Conservation (phyloP, 768 basidiomycete genomes). For the Podaxis pistillaris region DNA sequence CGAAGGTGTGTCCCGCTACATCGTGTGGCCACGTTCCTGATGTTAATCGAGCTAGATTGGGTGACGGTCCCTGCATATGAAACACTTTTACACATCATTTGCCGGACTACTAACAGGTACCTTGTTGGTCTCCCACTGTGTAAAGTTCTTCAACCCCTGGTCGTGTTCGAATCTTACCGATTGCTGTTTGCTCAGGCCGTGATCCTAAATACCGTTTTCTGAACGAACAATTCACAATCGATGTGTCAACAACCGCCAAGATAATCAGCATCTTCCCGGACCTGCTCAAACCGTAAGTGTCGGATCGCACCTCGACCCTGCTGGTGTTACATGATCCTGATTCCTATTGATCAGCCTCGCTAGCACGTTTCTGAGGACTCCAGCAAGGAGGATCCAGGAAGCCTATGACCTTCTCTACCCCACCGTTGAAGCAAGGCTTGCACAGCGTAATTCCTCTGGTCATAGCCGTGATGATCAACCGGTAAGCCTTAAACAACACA, state of each 20-base stretch:
- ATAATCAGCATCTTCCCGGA: constrained; percentile 33
- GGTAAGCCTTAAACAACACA: neutral
- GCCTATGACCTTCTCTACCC: constrained; percentile 10
- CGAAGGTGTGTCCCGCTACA: neutral
- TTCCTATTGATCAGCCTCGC: neutral
- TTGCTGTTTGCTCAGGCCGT: constrained; percentile 25
- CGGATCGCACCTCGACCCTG: neutral
- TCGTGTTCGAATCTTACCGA: neutral
- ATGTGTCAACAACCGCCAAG: constrained; percentile 25
- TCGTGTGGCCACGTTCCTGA: neutral
- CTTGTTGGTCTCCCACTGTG: constrained; percentile 16
- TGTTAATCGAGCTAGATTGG: constrained; percentile 30
- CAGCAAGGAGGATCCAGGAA: constrained; percentile 9
- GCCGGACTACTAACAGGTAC: constrained; percentile 37
- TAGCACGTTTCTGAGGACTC: constrained; percentile 11
- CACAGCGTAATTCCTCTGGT: constrained; percentile 2
- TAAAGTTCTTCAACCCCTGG: neutral
- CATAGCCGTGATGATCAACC: constrained; percentile 13
- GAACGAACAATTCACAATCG: constrained; percentile 29
- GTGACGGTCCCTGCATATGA: constrained; percentile 23
- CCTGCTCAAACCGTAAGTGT: constrained; percentile 39
- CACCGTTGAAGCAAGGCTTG: constrained; percentile 15
- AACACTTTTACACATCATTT: constrained; percentile 32
- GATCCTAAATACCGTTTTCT: constrained; percentile 31
- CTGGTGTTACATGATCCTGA: neutral